Percentiles rank a stretch among this genome's conserved stretches.
phyloP scores from a whole-genome alignment of 225 moss, liverwort and hornwort genomes.

The Sphagnum contortum region DNA sequence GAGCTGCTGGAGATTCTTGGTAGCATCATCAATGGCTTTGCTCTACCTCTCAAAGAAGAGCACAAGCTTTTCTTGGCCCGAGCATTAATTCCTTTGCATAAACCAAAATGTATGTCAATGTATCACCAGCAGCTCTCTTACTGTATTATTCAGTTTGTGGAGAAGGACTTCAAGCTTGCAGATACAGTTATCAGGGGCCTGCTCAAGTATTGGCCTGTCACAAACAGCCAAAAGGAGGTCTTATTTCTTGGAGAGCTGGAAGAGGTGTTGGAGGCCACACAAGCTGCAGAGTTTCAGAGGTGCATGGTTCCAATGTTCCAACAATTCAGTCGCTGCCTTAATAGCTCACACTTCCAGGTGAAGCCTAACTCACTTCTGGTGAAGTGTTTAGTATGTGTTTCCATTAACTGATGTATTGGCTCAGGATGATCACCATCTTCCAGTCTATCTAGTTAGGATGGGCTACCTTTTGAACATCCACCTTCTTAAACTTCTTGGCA shows the following conservation, averaged over 20 bases:
- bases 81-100: constrained; percentile 52
- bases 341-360: constrained; percentile 97
- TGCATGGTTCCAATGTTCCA: constrained; percentile 91
- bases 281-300: constrained; percentile 92
- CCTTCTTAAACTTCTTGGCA: too few species aligned
- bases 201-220: constrained; percentile 52
- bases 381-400: too few species aligned
- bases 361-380: background rate
- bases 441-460: too few species aligned
- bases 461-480: too few species aligned
- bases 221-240: constrained; percentile 54
- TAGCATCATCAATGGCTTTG: constrained; percentile 58
- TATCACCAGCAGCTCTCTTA: constrained; percentile 64
- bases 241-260: constrained; percentile 90
- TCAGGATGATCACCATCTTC: too few species aligned
- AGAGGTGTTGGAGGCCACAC: constrained; percentile 95
- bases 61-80: constrained; percentile 53
- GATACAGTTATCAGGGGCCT: constrained; percentile 51
- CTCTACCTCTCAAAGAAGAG: constrained; percentile 55
- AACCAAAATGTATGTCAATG: constrained; percentile 50
- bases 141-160: constrained; percentile 50
- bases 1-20: constrained; percentile 55
- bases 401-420: too few species aligned
- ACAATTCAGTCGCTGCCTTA: constrained; percentile 90
- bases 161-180: constrained; percentile 48